A percentile compares a stretch with the other conserved stretches of the same genome.
Conservation (phyloP, 345 rosid species). For the Bruguiera gymnorhiza region DNA sequence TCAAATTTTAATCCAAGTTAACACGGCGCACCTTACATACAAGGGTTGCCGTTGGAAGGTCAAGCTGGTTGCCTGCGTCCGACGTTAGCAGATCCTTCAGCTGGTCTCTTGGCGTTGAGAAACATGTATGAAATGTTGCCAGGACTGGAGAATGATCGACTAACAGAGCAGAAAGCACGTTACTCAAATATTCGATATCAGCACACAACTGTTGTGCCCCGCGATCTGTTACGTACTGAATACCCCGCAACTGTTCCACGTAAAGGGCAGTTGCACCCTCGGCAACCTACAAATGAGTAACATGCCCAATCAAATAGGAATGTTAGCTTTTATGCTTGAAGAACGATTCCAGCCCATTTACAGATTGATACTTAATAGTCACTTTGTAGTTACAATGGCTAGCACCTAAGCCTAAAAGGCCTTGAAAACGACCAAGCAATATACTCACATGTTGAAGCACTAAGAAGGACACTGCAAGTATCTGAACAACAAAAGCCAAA, state of each 20-base stretch:
- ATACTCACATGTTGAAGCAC: too few species aligned
- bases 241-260: constrained; percentile 91
- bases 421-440: too few species aligned
- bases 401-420: too few species aligned
- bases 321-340: too few species aligned
- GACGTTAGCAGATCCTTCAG: constrained; percentile 67
- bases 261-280: constrained; percentile 92
- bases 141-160: constrained; percentile 79
- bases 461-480: too few species aligned
- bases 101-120: constrained; percentile 76
- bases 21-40: constrained; percentile 83
- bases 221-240: constrained; percentile 80
- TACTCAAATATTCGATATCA: constrained; percentile 92
- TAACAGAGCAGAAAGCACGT: constrained; percentile 88
- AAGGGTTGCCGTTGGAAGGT: constrained; percentile 74
- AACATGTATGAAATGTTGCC: constrained; percentile 77
- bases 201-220: constrained; percentile 87
- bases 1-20: constrained; percentile 47
- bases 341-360: too few species aligned
- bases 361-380: too few species aligned
- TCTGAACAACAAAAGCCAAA: too few species aligned
- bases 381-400: too few species aligned
- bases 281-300: constrained; percentile 53
- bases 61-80: constrained; percentile 69
- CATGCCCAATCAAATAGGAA: background rate